Percentiles rank a stretch among this genome's conserved stretches.
Conservation (phyloP, 306 rosid species). For the Fragaria vesca region DNA sequence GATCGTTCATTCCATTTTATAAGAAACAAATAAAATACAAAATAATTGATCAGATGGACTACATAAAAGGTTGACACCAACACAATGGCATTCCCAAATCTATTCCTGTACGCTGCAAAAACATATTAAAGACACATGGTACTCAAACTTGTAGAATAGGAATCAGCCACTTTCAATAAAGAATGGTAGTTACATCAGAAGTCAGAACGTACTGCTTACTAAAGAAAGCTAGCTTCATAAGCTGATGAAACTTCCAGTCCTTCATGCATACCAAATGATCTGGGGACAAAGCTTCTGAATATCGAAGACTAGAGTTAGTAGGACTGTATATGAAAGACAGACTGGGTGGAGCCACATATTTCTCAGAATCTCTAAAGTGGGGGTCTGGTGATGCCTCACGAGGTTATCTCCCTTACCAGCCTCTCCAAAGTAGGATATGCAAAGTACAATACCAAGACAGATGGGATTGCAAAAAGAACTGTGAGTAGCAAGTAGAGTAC, state of each 20-base stretch:
- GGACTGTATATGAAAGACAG: conserved; percentile 17
- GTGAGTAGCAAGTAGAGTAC: conserved; percentile 73
- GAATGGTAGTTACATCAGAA: not conserved
- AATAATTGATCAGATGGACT: not conserved
- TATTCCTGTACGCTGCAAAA: not conserved
- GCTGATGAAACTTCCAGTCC: conserved; percentile 25
- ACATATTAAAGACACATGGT: not conserved
- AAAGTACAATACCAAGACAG: conserved; percentile 68
- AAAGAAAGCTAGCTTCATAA: conserved; percentile 12
- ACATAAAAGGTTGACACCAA: not conserved
- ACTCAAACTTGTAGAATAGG: conserved; percentile 24
- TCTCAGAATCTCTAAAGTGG: conserved; percentile 16
- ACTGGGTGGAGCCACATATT: conserved; percentile 7
- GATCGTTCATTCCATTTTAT: not conserved
- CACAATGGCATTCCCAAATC: conserved; percentile 1
- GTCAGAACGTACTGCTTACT: conserved; percentile 5
- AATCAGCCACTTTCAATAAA: conserved; percentile 10
- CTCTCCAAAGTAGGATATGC: conserved; percentile 68
- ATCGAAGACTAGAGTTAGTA: conserved; percentile 7
- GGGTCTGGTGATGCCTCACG: conserved; percentile 39
- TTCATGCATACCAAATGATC: conserved; percentile 7
- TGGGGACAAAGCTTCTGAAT: conserved; percentile 21
- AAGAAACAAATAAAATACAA: not conserved
- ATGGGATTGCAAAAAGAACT: conserved; percentile 79
- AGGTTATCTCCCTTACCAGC: conserved; percentile 69